Conservation (phyloP, 2,329 filamentous ascomycete species). For the Dryadomyces sulphureus region DNA sequence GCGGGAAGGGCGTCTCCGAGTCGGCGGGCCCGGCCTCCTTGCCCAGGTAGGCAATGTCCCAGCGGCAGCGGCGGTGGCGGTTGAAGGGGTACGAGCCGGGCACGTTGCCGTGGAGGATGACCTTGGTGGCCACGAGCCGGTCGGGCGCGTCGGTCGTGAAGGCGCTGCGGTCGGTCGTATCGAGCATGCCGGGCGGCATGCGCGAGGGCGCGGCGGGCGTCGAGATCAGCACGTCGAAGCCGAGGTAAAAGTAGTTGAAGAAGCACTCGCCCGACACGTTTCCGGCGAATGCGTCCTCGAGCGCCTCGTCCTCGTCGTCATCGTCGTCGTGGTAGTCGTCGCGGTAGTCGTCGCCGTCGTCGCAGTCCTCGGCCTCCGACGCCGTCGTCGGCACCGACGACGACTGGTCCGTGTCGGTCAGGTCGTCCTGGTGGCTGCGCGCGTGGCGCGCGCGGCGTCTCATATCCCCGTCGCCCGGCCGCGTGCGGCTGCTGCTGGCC, state of each 20-base stretch:
- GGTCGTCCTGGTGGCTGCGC: constrained; percentile 35
- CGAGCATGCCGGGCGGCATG: constrained; percentile 36
- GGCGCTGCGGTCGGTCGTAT: neutral
- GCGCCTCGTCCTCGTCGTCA: constrained; percentile 42
- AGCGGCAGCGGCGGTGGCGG: constrained; percentile 75
- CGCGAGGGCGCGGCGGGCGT: constrained; percentile 52
- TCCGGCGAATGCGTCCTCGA: constrained; percentile 38
- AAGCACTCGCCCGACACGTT: constrained; percentile 62
- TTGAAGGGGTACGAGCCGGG: constrained; percentile 97
- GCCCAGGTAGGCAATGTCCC: constrained; percentile 53
- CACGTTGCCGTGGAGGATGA: constrained; percentile 89
- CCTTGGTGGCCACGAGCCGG: constrained; percentile 70
- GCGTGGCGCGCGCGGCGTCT: constrained; percentile 13
- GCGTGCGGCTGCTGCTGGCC: constrained; percentile 32
- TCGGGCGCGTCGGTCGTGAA: constrained; percentile 35
- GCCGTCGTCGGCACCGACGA: constrained; percentile 58
- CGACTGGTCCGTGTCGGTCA: constrained; percentile 61
- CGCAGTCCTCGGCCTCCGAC: constrained; percentile 57
- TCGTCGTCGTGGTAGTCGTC: constrained; percentile 54
- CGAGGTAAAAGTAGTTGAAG: constrained; percentile 94
- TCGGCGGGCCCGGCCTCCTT: constrained; percentile 29
- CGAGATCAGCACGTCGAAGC: constrained; percentile 88
- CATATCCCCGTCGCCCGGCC: constrained; percentile 24
- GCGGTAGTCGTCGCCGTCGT: constrained; percentile 53
- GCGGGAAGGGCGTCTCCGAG: constrained; percentile 67